Evolutionary conservation across 306 rosid genomes (phyloP).

Genomic region (Styphnolobium japonicum): DNA sequence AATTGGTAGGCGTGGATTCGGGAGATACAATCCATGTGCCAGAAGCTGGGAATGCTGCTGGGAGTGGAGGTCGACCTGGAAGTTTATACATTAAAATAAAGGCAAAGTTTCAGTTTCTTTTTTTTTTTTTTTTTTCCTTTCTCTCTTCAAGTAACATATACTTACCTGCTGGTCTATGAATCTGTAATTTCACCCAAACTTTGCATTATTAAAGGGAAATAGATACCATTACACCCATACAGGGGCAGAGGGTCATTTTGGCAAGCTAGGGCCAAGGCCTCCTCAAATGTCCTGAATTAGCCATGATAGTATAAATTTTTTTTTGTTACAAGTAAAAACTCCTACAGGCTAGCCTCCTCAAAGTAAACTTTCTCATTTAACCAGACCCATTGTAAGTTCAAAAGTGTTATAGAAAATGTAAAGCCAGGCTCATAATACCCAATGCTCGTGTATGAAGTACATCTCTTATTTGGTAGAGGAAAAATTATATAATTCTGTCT

Average conservation of each 20-base stretch:
- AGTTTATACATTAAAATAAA: conserved; percentile 73
- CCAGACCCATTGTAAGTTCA: background rate
- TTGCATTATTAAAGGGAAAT: background rate
- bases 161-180: conserved; percentile 16
- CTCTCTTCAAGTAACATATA: background rate
- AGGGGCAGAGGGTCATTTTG: background rate
- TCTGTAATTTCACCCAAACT: background rate
- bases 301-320: background rate
- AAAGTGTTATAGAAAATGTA: background rate
- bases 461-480: background rate
- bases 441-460: background rate
- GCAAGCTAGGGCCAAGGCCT: background rate
- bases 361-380: background rate
- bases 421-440: background rate
- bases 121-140: no score
- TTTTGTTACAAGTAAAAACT: background rate
- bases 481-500: background rate
- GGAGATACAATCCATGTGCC: conserved; percentile 97
- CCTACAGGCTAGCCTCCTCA: background rate
- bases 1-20: conserved; percentile 75
- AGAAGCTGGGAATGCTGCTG: conserved; percentile 81
- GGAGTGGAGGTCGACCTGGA: conserved; percentile 71
- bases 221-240: conserved; percentile 8
- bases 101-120: conserved; percentile 34
- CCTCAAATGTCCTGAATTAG: background rate